Evolutionary conservation across 1,139 yeast genomes (phyloP), one percentile per base, ranked within the genome.

Genomic region (Candida tunisiensis): DNA sequence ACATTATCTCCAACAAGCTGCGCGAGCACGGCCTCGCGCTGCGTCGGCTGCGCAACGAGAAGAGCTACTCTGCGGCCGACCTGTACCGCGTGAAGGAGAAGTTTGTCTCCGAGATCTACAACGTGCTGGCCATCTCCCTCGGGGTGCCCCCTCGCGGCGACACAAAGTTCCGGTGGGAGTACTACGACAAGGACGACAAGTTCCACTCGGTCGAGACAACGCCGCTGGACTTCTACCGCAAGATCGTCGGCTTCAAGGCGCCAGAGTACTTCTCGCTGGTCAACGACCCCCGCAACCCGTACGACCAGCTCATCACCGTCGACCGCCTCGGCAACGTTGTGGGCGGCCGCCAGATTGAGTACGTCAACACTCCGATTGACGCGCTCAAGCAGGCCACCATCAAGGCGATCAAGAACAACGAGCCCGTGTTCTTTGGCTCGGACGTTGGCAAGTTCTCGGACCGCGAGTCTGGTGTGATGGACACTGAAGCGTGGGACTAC

Each of bases 401-500:
- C 35, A 56, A 56, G 30, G 62, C 69, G 64, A 60, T 72, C 42
- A 59, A 69, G 42, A 62, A 61, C 39, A 65, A 71, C 40, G 70
- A 69, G 38, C 79, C 79, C 0, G 69, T 72, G 8, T 72, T 72
- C 50, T 72, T 72, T 43, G 79, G 79, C 7, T 67, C 67, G n/a
- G 79, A 72, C 40, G 78, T 70, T 18, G 74, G 74, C 15, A 67
- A 70, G 45, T 71, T 61, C 40, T 51, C 56, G 26, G 63, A 66
- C 41, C 45, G 59, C 9, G 34, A 38, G 6, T 40, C 60, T 3
- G 80, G 80, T 9, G 46, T 69, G 11, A 56, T 72, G 46, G 80
- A 71, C 40, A 55, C 59, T 17, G 49, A 56, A 11, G 66, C 69
- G 2, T 71, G 65, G 59, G 66, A 69, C 44, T 70, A 65, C 43